Evolutionary conservation across 2,329 filamentous ascomycete genomes (phyloP), one percentile per base, ranked within the genome.

Genomic region (Xylaria sp.): DNA sequence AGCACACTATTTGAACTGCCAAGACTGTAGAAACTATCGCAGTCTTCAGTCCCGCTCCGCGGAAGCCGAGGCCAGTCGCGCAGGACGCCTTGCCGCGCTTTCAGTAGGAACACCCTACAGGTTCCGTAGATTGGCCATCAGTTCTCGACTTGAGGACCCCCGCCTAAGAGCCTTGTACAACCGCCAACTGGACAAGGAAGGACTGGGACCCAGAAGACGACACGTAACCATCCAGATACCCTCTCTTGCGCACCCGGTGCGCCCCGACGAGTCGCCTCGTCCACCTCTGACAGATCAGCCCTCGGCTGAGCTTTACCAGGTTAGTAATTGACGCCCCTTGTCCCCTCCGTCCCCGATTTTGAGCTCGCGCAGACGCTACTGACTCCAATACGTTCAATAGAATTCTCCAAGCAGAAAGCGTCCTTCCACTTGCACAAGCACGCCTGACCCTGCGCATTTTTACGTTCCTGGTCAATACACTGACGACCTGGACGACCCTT

Each of bases 161-260:
- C 18, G n/a, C 18, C 2, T 69, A 8, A 25, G 23, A 23, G 12
- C 8, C 13, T 13, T 59, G 13, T 15, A 6, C 28, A 13, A 15
- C n/a, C 36, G 51, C 9, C 23, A 57, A 12, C 28, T 8, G 33
- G 39, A 8, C 3, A 13, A 28, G 20, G 9, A 18, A 6, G 39
- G 12, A n/a, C 20, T 31, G 6, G 33, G 8, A 7, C 33, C 33
- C 39, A 18, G 20, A 49, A 13, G 25, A 59, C 60, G 59, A 56
- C 60, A 23, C 20, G 68, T 70, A 3, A 70, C 68, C 12, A 65
- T 70, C 12, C 51, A 65, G 23, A 9, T 70, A 2, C 66, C 65
- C 15, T 18, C 6, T 7, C 54, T 66, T n/a, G 2, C 1, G 3
- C 4, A 31, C 13, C 62, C 62, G 2, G 58, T 66, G 4, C 63